Base-by-base conservation (phyloP, 495 filamentous ascomycete species). In the Cercophora scortea region DNA sequence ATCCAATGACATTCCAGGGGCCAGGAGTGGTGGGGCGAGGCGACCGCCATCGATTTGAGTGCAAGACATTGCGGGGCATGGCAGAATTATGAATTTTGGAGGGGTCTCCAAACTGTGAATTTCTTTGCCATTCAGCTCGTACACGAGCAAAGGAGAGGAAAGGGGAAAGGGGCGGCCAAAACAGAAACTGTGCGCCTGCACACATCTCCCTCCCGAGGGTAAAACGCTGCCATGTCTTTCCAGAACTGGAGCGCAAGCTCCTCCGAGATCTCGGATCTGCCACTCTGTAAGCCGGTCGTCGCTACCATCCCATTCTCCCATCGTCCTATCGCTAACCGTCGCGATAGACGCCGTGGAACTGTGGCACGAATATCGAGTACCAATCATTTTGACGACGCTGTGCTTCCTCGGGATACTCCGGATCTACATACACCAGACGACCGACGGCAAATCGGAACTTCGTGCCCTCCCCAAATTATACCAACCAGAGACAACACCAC, bases 351-450 rank as follows among this genome's bases (percentile, higher is more conserved):
- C 73, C 40, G 59, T 82, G 32, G 73, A 73, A 52, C 52, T 78
- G 18, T 84, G 80, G 80, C 80, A 83, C 61, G 54, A 65, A 33
- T 65, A 78, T 60, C 71, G 80, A 39, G 64, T 76, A 19, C 65
- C 72, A 3, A 72, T 84, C n/a, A 61, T 83, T 17, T 53, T 78
- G 16, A 62, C 71, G 47, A 64, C 61, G 13, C 64, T 73, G 38
- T 59, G 66, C 8, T 49, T 67, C 32, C 56, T 78, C 12, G 55
- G 64, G 12, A 54, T 68, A 8, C 49, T 73, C 11, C 71, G 72
- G 41, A 60, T 70, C 34, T 69, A 72, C 50, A 57, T 80, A 18
- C 68, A 73, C 43, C 56, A 57, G 19, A 67, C 65, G 12, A 50
- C 65, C 15, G 51, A 62, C 39, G 40, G 41, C 39, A 59, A 43